These are phyloP conservation scores for Aspergillus haitiensis DNA, from an alignment of 495 filamentous ascomycete species.

Conservation along the genomic window DNA sequence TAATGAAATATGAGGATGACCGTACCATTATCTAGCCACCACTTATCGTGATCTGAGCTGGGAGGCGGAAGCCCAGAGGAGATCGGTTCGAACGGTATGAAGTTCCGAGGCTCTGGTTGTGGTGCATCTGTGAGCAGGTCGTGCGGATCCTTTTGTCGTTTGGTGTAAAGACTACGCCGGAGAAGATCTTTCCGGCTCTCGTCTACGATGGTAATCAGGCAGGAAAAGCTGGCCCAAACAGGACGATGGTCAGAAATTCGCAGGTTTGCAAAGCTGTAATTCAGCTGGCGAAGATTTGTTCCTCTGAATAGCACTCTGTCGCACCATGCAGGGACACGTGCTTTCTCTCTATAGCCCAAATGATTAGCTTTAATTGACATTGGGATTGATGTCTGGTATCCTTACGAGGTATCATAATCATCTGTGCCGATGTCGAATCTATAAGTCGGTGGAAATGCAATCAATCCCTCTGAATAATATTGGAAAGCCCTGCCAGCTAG, in stretches of 20 bases:
- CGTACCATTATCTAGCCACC: conserved; percentile 87
- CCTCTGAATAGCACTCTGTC: conserved; percentile 90
- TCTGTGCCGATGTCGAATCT: conserved; percentile 89
- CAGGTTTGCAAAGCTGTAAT: conserved; percentile 76
- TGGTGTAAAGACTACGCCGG: conserved; percentile 67
- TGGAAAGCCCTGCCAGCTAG: conserved; percentile 84
- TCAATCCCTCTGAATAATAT: conserved; percentile 83
- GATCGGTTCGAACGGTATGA: conserved; percentile 70
- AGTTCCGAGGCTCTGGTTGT: conserved; percentile 67
- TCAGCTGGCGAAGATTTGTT: conserved; percentile 72
- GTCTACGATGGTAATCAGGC: conserved; percentile 75
- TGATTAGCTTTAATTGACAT: conserved; percentile 1
- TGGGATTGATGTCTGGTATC: conserved; percentile 1
- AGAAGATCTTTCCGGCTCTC: conserved; percentile 69
- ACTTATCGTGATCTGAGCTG: conserved; percentile 85
- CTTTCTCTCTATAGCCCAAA: conserved; percentile 67
- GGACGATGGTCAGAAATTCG: conserved; percentile 92
- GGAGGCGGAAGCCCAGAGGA: conserved; percentile 81
- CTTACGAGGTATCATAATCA: conserved; percentile 87
- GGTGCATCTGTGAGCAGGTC: conserved; percentile 34
- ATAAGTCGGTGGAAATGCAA: conserved; percentile 89
- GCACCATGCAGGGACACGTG: conserved; percentile 94
- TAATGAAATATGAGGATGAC: conserved; percentile 8
- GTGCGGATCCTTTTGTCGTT: conserved; percentile 61
- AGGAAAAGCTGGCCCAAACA: conserved; percentile 86